phyloP scores from a whole-genome alignment of 2,329 filamentous ascomycete genomes.

The Hypoxylon sp. region DNA sequence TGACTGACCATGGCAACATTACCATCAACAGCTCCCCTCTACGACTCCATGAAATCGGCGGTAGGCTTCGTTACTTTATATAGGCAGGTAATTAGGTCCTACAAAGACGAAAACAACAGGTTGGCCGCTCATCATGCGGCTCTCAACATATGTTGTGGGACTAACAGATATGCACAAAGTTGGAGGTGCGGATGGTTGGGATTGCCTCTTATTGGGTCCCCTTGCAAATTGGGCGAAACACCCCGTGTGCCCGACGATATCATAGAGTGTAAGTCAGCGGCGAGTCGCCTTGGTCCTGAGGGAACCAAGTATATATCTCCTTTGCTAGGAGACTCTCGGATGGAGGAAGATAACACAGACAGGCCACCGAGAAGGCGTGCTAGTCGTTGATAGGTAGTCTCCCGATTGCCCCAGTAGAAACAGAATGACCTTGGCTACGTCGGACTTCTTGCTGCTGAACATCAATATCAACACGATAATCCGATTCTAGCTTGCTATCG shows the following conservation, averaged over 20 bases:
- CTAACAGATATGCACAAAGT: constrained; percentile 23
- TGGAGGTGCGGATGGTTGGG: constrained; percentile 19
- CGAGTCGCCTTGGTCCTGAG: neutral
- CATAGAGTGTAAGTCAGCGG: neutral
- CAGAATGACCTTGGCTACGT: neutral
- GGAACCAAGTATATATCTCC: neutral
- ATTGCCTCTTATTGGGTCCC: constrained; percentile 26
- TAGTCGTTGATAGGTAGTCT: neutral
- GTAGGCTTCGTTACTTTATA: constrained; percentile 19
- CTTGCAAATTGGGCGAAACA: constrained; percentile 13
- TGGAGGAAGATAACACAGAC: neutral
- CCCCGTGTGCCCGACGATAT: constrained; percentile 27
- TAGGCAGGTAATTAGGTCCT: constrained; percentile 21
- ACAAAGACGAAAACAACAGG: neutral
- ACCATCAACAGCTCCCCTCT: constrained; percentile 8
- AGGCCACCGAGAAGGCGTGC: neutral
- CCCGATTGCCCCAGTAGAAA: neutral
- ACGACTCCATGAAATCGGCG: neutral
- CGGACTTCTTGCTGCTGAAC: neutral
- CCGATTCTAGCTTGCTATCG: neutral
- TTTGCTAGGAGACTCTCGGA: constrained; percentile 1
- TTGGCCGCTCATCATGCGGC: constrained; percentile 24
- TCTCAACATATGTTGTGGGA: constrained; percentile 33
- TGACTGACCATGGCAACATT: neutral
- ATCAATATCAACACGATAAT: neutral